These are phyloP conservation scores for Ramaria sp. DNA, from an alignment of 768 basidiomycete genomes.

Conservation along the genomic window DNA sequence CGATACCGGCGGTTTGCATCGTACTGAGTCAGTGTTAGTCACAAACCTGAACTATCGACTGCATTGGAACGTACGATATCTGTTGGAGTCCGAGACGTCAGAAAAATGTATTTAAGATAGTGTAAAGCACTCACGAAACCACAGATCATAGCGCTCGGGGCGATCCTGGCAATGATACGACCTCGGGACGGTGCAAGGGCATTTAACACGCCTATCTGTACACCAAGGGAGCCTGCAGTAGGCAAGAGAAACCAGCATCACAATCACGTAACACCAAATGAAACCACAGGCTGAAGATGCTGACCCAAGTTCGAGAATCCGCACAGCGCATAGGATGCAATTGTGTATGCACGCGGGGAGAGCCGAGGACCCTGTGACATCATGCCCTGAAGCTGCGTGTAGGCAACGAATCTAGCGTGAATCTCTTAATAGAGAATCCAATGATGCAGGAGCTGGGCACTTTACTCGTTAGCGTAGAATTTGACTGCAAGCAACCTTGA, in stretches of 20 bases:
- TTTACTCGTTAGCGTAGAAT: conserved; percentile 80
- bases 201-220: conserved; percentile 69
- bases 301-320: conserved; percentile 75
- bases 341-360: conserved; percentile 65
- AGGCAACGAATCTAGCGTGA: conserved; percentile 18
- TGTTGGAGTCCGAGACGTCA: neutral
- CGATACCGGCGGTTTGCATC: conserved; percentile 48
- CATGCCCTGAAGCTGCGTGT: conserved; percentile 37
- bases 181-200: conserved; percentile 60
- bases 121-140: conserved; percentile 44
- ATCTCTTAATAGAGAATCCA: neutral
- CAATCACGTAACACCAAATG: neutral
- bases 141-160: conserved; percentile 58
- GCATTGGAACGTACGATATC: neutral
- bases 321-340: conserved; percentile 80
- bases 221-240: conserved; percentile 56
- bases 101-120: neutral
- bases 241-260: neutral
- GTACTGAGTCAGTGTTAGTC: conserved; percentile 20
- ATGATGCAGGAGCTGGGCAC: conserved; percentile 21
- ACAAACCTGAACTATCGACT: neutral
- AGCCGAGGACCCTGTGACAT: conserved; percentile 40
- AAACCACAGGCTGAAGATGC: neutral
- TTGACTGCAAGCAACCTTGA: conserved; percentile 78
- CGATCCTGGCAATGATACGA: conserved; percentile 60